Conservation (phyloP, 164 flowering plant genomes). For the Nymphaea thermarum region DNA sequence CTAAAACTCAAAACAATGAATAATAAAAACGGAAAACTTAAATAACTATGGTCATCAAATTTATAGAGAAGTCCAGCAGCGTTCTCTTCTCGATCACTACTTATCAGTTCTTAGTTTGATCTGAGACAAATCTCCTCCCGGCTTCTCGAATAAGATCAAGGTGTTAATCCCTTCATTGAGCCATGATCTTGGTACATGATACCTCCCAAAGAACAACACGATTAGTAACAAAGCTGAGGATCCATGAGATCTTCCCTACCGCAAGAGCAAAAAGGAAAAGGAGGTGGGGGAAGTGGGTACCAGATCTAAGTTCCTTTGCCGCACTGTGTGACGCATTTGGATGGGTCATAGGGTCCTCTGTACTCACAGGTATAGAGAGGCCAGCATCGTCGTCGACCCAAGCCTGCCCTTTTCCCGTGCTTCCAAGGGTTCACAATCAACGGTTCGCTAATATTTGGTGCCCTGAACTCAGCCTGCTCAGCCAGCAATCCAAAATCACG, state of each 20-base stretch:
- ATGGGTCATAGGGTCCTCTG: constrained; percentile 40
- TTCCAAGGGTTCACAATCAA: constrained; percentile 62
- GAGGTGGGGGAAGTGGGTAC: constrained; percentile 11
- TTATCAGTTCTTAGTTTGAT: background rate
- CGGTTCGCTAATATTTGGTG: constrained; percentile 57
- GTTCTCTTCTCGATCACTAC: no score
- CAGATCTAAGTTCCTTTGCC: constrained; percentile 68
- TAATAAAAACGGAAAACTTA: no score
- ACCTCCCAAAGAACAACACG: background rate
- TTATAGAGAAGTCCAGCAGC: no score
- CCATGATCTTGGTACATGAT: background rate
- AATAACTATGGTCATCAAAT: no score
- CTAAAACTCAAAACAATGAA: no score
- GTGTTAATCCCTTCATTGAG: background rate
- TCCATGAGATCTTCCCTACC: no score
- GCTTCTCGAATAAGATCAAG: background rate
- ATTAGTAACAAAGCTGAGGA: background rate
- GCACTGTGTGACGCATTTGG: constrained; percentile 49
- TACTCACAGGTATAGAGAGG: constrained; percentile 65
- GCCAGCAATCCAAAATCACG: constrained; percentile 1
- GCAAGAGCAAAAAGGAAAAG: background rate
- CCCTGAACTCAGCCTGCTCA: constrained; percentile 45
- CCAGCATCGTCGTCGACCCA: constrained; percentile 87
- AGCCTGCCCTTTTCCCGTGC: constrained; percentile 83
- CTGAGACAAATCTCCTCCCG: background rate